Base-by-base conservation (phyloP, 805 yeast genomes). In the Wickerhamomyces ciferrii region DNA sequence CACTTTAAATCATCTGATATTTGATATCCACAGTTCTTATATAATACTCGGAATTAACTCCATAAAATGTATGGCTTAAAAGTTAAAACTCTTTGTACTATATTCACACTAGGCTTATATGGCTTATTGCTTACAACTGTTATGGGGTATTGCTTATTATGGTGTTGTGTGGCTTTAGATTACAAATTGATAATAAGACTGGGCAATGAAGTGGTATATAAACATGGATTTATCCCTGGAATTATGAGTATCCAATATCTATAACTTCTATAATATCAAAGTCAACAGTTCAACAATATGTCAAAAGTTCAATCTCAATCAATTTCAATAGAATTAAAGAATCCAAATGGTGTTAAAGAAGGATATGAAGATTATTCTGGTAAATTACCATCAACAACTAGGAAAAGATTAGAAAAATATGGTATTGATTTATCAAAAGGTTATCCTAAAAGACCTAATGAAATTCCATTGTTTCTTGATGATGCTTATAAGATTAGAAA, bases 381-480 rank as follows among this genome's bases (percentile, higher is more conserved):
- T 34, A 18, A 34, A 18, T 17, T 37, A 17, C 32, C 38, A 11
- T 24, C n/a, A 3, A 13, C 9, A 24, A 52, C 67, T 6, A 45
- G 41, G 36, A 51, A 50, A 18, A 55, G 74, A 44, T 59, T 61
- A 24, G 58, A 52, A 17, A 60, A 58, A 39, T 58, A 62, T 29
- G 69, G 68, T 14, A 51, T 69, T 44, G 72, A 69, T 46, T 46
- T 68, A n/a, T 56, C 66, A 2, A 43, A 61, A 31, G 74, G 74
- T 17, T 70, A 70, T 48, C 74, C 17, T 8, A 9, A 14, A 8
- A 27, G 66, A 10, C 21, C 41, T 29, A 55, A 53, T 24, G 46
- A 57, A 35, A 62, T 70, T 40, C 75, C 75, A 13, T 53, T 60
- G 20, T 70, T 55, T 49, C 50, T 67, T 9, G 74, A 70, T 44